phyloP scores from a whole-genome alignment of 768 basidiomycete genomes.

The Astraeus odoratus region DNA sequence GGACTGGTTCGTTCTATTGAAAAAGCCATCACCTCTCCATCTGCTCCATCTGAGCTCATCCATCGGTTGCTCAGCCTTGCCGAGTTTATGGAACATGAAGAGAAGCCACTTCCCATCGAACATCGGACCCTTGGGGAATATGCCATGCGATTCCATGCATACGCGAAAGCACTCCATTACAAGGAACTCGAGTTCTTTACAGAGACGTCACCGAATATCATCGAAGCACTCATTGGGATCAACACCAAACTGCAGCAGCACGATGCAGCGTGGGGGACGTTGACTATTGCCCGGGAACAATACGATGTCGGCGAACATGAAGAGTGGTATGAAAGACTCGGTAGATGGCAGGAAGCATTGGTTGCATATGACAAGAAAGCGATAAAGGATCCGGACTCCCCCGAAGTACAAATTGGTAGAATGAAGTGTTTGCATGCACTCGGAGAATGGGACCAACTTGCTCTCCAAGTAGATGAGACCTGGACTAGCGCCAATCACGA shows the following conservation, averaged over 20 bases:
- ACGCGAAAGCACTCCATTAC: conserved; percentile 97
- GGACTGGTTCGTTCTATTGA: conserved; percentile 91
- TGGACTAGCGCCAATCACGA: conserved; percentile 83
- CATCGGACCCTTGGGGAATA: conserved; percentile 90
- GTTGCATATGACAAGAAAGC: conserved; percentile 76
- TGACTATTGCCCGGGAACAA: conserved; percentile 82
- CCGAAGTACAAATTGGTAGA: conserved; percentile 77
- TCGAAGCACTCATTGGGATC: conserved; percentile 92
- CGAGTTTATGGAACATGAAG: conserved; percentile 99
- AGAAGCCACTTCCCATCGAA: conserved; percentile 90
- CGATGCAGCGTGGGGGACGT: conserved; percentile 96
- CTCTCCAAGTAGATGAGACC: conserved; percentile 76
- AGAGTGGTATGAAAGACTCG: conserved; percentile 96
- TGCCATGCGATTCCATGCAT: conserved; percentile 88
- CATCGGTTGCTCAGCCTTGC: conserved; percentile 89
- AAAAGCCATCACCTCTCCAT: conserved; percentile 68
- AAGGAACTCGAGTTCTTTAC: conserved; percentile 96
- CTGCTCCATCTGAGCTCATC: conserved; percentile 80
- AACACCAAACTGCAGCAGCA: conserved; percentile 96
- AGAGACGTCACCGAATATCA: conserved; percentile 83
- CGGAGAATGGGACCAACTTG: conserved; percentile 94
- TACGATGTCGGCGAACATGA: conserved; percentile 91
- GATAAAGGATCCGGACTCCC: conserved; percentile 64
- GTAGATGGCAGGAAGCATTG: conserved; percentile 93
- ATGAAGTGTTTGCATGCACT: conserved; percentile 97